A percentile compares a stretch with the other conserved stretches of the same genome.
Conservation (phyloP, 1,139 yeast genomes). For the Candida glucosophila region DNA sequence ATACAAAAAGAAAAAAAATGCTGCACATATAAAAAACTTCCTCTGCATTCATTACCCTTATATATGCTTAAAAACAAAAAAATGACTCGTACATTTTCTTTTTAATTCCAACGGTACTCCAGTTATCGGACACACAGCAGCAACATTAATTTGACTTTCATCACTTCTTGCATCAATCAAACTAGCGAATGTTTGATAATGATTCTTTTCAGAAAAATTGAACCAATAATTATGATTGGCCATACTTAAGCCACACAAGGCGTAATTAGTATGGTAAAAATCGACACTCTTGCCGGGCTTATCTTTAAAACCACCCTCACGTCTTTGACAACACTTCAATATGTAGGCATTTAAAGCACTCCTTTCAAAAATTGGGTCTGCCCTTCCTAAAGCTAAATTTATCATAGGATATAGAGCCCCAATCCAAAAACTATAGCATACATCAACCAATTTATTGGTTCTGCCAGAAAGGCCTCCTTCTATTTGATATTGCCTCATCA, state of each 20-base stretch:
- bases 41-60: too few relatives aligned
- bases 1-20: too few relatives aligned
- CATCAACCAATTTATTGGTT: conserved; percentile 89
- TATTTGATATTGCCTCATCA: conserved; percentile 52
- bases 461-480: conserved; percentile 92
- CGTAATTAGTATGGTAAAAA: conserved; percentile 86
- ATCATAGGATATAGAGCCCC: conserved; percentile 69
- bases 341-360: conserved; percentile 57
- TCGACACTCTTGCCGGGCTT: conserved; percentile 82
- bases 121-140: too few relatives aligned
- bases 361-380: conserved; percentile 35
- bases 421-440: conserved; percentile 94
- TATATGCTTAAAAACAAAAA: too few relatives aligned
- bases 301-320: conserved; percentile 71
- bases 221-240: conserved; percentile 41
- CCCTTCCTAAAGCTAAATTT: conserved; percentile 33
- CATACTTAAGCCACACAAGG: conserved; percentile 66
- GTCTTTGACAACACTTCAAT: conserved; percentile 63
- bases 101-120: too few relatives aligned
- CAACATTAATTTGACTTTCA: not conserved
- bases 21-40: too few relatives aligned
- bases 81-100: too few relatives aligned
- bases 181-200: not conserved
- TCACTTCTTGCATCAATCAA: not conserved
- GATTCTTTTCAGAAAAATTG: not conserved